These are phyloP conservation scores for Geranomyces variabilis DNA, from an alignment of 192 early-diverging fungal species.

Conservation along the genomic window DNA sequence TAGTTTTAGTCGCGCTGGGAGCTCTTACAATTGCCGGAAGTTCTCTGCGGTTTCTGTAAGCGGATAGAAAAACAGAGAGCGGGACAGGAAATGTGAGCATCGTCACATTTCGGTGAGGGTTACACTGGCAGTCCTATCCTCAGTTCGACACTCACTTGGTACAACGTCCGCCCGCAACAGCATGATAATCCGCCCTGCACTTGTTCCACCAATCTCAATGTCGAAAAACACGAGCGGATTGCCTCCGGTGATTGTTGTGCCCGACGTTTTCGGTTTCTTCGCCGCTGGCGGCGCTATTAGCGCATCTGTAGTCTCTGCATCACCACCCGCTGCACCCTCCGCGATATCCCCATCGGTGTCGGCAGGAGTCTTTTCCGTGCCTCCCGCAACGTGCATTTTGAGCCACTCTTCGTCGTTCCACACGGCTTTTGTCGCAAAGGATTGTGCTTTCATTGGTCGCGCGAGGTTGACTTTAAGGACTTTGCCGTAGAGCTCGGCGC, in stretches of 20 bases:
- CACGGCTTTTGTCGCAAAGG: constrained; percentile 35
- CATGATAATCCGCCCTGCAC: constrained; percentile 46
- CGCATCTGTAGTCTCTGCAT: constrained; percentile 15
- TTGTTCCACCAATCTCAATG: constrained; percentile 43
- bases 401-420: constrained; percentile 52
- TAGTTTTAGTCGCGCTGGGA: not conserved
- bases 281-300: constrained; percentile 4
- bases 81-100: not conserved
- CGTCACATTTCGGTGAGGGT: no score
- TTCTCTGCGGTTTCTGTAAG: constrained; percentile 78
- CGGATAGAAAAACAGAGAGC: no score
- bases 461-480: constrained; percentile 89
- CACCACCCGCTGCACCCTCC: constrained; percentile 16
- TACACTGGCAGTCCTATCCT: no score
- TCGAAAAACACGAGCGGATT: constrained; percentile 55
- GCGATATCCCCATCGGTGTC: constrained; percentile 22
- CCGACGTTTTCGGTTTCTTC: constrained; percentile 15
- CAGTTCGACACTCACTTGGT: constrained; percentile 34
- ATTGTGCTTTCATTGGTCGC: constrained; percentile 53
- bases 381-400: constrained; percentile 31
- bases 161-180: constrained; percentile 39
- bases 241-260: constrained; percentile 8
- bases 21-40: constrained; percentile 81
- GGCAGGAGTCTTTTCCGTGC: constrained; percentile 17
- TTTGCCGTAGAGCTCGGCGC: constrained; percentile 84